Evolutionary conservation across 2,329 filamentous ascomycete genomes (phyloP).

Genomic region (Lasiodiplodia gonubiensis): DNA sequence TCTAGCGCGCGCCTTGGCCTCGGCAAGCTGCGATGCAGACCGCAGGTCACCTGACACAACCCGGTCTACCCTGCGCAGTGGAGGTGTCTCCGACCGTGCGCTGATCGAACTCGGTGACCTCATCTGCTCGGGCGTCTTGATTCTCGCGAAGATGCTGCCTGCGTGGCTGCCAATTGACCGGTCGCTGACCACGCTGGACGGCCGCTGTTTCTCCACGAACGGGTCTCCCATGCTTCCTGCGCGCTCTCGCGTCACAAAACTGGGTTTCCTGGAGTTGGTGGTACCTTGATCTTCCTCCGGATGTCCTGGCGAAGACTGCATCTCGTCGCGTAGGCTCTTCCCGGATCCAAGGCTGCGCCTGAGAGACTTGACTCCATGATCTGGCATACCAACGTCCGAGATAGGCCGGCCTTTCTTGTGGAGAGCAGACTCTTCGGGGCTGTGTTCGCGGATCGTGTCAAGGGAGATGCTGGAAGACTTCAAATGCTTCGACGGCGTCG

Average conservation of each 20-base stretch:
- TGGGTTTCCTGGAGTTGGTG: not conserved
- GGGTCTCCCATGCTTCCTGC: constrained; percentile 23
- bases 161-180: constrained; percentile 40
- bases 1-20: constrained; percentile 39
- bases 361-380: constrained; percentile 50
- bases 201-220: constrained; percentile 42
- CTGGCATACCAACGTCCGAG: constrained; percentile 51
- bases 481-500: constrained; percentile 36
- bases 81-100: constrained; percentile 66
- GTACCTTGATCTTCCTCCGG: constrained; percentile 45
- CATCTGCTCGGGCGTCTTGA: constrained; percentile 52
- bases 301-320: constrained; percentile 10
- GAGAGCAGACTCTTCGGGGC: constrained; percentile 49
- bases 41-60: constrained; percentile 78
- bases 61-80: constrained; percentile 71
- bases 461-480: constrained; percentile 47
- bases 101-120: constrained; percentile 68
- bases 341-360: constrained; percentile 33
- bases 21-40: constrained; percentile 67
- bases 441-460: constrained; percentile 59
- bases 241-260: not conserved
- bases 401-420: constrained; percentile 50
- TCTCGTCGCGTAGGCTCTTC: constrained; percentile 11
- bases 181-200: constrained; percentile 52
- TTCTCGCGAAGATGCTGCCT: constrained; percentile 44